Base-by-base conservation (phyloP, 768 basidiomycete genomes). In the Imleria badia region DNA sequence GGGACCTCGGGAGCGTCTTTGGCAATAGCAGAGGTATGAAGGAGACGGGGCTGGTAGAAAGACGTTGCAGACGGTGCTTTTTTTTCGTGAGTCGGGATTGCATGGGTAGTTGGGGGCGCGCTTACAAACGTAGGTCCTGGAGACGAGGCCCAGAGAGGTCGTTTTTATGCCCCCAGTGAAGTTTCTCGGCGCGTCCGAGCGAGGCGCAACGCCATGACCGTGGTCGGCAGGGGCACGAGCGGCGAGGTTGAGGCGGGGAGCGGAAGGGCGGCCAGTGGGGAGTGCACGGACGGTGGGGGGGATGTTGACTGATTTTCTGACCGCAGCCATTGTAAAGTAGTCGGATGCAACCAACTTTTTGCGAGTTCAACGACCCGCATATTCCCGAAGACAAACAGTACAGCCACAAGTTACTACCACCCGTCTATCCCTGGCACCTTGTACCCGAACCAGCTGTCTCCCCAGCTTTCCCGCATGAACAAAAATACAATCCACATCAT, bases 1-100 rank as follows among this genome's bases (percentile, higher is more conserved):
- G 97, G 97, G 9, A 96, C 91, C 58, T 91, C 79, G 44, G 90
- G 86, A 30, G 87, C 84, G 66, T 87, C 84, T 63, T 81, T 82
- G 63, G 76, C 76, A 51, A 78, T 76, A 42, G 84, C 80, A 51
- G 93, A 87, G 62, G 90, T 89, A 69, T 91, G 89, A 54, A 96
- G 75, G 56, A 86, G 79, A 67, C 91, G 87, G 54, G 82, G 85
- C 58, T 85, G 82, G 74, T 77, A 76, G 60, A 75, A 70, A 52
- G 76, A 72, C 17, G 82, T 81, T 19, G 83, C 68, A n/a, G 80
- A 72, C 44, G 81, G 87, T 81, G 69, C 54, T 63, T 54, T 46
- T 52, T 59, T 55, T 49, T 38, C 13, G 19, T 7, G 34, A n/a
- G 39, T 49, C 33, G n/a, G 39, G 46, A 54, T 69, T 17, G 57